These are phyloP conservation scores for Termitomyces sp. DNA, from an alignment of 768 basidiomycete species.

Conservation along the genomic window DNA sequence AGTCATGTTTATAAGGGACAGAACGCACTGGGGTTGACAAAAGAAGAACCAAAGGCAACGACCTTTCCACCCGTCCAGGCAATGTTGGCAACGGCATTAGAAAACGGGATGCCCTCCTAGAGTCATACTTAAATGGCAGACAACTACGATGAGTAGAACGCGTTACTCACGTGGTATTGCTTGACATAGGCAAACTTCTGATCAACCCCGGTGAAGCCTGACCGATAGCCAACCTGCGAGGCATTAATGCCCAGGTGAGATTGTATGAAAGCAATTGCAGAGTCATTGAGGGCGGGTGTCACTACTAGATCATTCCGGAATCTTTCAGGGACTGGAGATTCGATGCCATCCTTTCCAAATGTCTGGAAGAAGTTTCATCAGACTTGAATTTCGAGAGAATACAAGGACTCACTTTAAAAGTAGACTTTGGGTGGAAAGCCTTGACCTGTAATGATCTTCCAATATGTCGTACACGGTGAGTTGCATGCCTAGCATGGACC, in stretches of 20 bases:
- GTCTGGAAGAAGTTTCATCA: slow-evolving; percentile 10
- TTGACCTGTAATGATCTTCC: slow-evolving; percentile 19
- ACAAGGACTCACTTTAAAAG: slow-evolving; percentile 15
- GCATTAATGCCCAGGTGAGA: slow-evolving; percentile 19
- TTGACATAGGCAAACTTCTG: slow-evolving; percentile 23
- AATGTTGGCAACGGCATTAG: slow-evolving; percentile 37
- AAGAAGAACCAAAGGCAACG: slow-evolving; percentile 33
- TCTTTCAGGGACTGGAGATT: slow-evolving; percentile 13
- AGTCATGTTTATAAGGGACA: background rate
- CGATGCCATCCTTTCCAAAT: slow-evolving; percentile 20
- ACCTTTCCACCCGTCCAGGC: slow-evolving; percentile 34
- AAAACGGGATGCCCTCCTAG: slow-evolving; percentile 22
- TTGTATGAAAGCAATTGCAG: slow-evolving; percentile 23
- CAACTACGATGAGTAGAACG: background rate
- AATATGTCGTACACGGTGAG: slow-evolving; percentile 23
- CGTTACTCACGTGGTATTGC: slow-evolving; percentile 22
- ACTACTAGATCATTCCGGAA: slow-evolving; percentile 10
- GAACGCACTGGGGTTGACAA: slow-evolving; percentile 26
- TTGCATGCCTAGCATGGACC: slow-evolving; percentile 20
- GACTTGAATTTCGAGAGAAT: background rate
- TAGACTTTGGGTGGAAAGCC: slow-evolving; percentile 20
- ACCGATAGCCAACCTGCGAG: slow-evolving; percentile 15
- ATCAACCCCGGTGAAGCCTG: slow-evolving; percentile 14
- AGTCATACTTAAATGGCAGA: background rate
- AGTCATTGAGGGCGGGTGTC: slow-evolving; percentile 19